A percentile compares a stretch with the other conserved stretches of the same genome.
phyloP scores from a whole-genome alignment of 352 stramenopile genomes.

The Globisporangium camurandrum region DNA sequence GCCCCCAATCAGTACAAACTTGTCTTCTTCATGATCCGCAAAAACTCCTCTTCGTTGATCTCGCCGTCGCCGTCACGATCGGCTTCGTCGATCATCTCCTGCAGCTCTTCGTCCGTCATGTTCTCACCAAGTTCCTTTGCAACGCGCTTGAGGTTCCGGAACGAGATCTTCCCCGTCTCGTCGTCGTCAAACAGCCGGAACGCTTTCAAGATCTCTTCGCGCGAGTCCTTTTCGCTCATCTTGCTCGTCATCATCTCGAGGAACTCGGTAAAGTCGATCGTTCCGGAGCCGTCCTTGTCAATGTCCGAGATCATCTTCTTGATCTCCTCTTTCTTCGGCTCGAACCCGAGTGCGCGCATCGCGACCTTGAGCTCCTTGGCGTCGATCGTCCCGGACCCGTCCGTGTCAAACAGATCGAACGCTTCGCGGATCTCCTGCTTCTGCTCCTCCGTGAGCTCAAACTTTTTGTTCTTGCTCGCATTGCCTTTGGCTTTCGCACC shows the following conservation, averaged over 20 bases:
- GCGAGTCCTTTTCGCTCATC: constrained; percentile 95
- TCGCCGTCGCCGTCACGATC: constrained; percentile 94
- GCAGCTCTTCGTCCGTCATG: constrained; percentile 95
- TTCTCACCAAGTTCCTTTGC: constrained; percentile 96
- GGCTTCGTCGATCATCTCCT: constrained; percentile 98
- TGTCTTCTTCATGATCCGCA: constrained; percentile 96
- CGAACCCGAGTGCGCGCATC: constrained; percentile 95
- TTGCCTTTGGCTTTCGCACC: constrained; percentile 60
- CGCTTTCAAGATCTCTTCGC: constrained; percentile 96
- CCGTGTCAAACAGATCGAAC: constrained; percentile 97
- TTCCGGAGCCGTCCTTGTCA: constrained; percentile 91
- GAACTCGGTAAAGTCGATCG: constrained; percentile 97
- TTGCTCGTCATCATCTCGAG: constrained; percentile 97
- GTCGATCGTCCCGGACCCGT: constrained; percentile 92
- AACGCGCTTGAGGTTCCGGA: constrained; percentile 96
- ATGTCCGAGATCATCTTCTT: constrained; percentile 97
- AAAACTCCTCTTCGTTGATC: constrained; percentile 96
- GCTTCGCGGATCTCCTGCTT: constrained; percentile 94
- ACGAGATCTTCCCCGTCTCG: constrained; percentile 95
- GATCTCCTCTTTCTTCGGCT: constrained; percentile 97
- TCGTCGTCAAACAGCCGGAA: constrained; percentile 98
- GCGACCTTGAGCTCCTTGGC: constrained; percentile 94
- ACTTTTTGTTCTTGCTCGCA: constrained; percentile 76
- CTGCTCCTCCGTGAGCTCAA: constrained; percentile 90
- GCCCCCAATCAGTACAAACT: constrained; percentile 82